Evolutionary conservation across 345 rosid genomes (phyloP), one percentile per base, ranked within the genome.

Genomic region (Populus davidiana): DNA sequence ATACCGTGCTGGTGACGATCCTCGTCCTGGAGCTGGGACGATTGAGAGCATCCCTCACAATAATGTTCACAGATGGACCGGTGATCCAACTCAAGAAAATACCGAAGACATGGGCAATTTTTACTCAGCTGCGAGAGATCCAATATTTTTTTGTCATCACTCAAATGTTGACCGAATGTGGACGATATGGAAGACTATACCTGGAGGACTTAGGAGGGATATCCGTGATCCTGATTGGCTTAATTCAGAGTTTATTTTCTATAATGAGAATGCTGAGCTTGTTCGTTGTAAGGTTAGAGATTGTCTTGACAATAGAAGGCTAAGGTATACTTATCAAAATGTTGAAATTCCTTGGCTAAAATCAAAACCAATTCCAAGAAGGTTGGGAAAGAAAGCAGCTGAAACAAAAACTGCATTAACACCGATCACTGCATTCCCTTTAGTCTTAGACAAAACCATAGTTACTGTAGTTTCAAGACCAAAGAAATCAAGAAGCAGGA

Each of bases 41-140:
- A 11, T 91, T 0, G 95, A 91, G 89, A 82, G 78, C 67, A 74
- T 67, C 5, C 95, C 95, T 12, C 92, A 91, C 13, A 87, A 85
- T 5, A 68, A 84, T 0, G 65, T 91, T 43, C 95, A 89, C 61
- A 0, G 56, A 20, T 89, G 92, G 94, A 59, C 84, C 47, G 92
- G 92, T 1, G 94, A 88, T 64, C 49, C 47, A 27, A 87, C 41
- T 0, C 88, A 87, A 21, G 88, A 89, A 3, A 83, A 91, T 75
- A 4, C 67, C 0, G 94, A 89, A 69, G 39, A 91, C 86, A 89
- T 91, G 94, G 94, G 94, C 4, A 88, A 76, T 41, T 86, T 91
- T 80, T 88, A 89, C 80, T 88, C 95, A 0, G 90, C 91, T 0
- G 95, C 61, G 1, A 85, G 90, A 69, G 95, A 89, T 71, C 94